Percentiles rank a stretch among this genome's conserved stretches.
phyloP scores from a whole-genome alignment of 2,329 filamentous ascomycete genomes.

The Nemania bipapillata region DNA sequence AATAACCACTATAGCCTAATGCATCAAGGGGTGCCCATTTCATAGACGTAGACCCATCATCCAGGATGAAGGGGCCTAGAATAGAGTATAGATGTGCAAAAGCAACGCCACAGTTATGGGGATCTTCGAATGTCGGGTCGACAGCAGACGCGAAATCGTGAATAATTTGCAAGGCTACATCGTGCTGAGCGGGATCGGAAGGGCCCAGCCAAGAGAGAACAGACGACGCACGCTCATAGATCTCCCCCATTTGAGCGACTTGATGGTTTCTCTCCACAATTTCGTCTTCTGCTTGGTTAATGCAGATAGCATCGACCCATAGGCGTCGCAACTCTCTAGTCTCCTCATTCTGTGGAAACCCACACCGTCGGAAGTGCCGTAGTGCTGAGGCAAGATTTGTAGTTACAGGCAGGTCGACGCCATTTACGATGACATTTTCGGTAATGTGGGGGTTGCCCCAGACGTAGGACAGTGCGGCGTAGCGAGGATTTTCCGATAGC shows the following conservation, averaged over 20 bases:
- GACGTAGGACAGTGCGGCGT: neutral
- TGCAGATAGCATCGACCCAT: neutral
- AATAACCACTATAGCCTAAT: neutral
- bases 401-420: neutral
- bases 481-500: neutral
- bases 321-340: neutral
- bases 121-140: neutral
- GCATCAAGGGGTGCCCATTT: neutral
- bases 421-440: neutral
- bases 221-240: neutral
- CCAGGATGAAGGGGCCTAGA: neutral
- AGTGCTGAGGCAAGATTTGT: neutral
- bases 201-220: slow-evolving; percentile 9
- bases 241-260: neutral
- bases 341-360: neutral
- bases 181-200: neutral
- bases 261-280: neutral
- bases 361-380: neutral
- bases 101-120: too few relatives aligned
- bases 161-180: neutral
- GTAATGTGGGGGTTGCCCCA: neutral
- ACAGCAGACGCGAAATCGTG: neutral
- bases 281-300: neutral
- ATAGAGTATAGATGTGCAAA: neutral
- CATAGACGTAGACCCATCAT: neutral